Evolutionary conservation across 768 basidiomycete genomes (phyloP).

Genomic region (Lyophyllum atratum): DNA sequence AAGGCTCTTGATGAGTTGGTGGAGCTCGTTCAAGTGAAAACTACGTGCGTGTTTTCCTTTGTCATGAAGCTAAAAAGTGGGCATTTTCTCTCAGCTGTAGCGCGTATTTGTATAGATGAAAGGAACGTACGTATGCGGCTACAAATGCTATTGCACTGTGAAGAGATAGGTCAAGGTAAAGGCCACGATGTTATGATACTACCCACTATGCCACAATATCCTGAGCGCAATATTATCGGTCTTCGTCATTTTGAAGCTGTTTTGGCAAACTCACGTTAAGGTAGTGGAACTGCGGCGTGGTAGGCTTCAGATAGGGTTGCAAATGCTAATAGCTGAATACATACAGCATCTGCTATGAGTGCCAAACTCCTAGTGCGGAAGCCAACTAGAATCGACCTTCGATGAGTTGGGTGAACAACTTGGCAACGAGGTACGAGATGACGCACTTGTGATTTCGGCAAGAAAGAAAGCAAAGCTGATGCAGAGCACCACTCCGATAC

Average conservation of each 20-base stretch:
- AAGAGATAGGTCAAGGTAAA: not conserved
- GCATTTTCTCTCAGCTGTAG: not conserved
- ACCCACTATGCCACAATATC: constrained; percentile 50
- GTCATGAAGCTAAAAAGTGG: constrained; percentile 38
- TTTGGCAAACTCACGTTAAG: constrained; percentile 40
- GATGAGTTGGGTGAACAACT: not conserved
- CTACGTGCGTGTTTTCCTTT: constrained; percentile 43
- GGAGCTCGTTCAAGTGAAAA: not conserved
- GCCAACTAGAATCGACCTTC: constrained; percentile 36
- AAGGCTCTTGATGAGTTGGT: not conserved
- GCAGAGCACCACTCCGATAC: constrained; percentile 45
- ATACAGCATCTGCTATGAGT: constrained; percentile 56
- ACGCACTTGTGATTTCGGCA: constrained; percentile 48
- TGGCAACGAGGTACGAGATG: not conserved
- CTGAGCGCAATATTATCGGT: constrained; percentile 20
- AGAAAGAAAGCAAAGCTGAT: constrained; percentile 51
- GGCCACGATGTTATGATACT: not conserved
- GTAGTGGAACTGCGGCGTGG: constrained; percentile 49
- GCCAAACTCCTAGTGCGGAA: constrained; percentile 57
- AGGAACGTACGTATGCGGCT: constrained; percentile 42
- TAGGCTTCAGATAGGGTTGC: constrained; percentile 1
- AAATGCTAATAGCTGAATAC: constrained; percentile 18
- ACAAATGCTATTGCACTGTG: constrained; percentile 45
- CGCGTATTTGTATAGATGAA: not conserved
- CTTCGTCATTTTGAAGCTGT: not conserved